Conservation (phyloP, 2,329 filamentous ascomycete species). For the Cladorrhinum sp. region DNA sequence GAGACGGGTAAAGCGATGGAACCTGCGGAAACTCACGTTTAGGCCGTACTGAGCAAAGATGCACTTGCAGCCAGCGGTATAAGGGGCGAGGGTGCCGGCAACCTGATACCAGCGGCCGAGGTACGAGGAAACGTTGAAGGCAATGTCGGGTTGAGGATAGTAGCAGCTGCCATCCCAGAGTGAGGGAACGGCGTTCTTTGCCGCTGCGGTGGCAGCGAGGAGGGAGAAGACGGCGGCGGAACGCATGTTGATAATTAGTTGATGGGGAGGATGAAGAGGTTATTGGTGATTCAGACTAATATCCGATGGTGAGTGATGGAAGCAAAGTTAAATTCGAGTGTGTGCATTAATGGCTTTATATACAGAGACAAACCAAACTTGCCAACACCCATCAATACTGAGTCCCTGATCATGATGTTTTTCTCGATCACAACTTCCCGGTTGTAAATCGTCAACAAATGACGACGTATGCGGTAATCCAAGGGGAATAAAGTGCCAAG, state of each 20-base stretch:
- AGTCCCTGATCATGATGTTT: background rate
- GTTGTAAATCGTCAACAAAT: background rate
- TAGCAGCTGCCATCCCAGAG: conserved; percentile 34
- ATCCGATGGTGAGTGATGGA: background rate
- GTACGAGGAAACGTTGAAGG: conserved; percentile 32
- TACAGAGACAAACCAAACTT: background rate
- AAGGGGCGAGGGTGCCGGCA: conserved; percentile 33
- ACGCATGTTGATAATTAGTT: conserved; percentile 9
- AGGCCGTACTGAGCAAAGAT: conserved; percentile 33
- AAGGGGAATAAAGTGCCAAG: background rate
- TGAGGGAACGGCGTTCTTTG: conserved; percentile 29
- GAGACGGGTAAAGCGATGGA: background rate
- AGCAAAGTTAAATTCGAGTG: background rate
- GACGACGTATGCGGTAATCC: background rate
- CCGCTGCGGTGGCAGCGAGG: conserved; percentile 7
- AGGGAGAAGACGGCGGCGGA: conserved; percentile 9
- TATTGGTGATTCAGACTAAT: background rate
- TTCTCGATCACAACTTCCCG: background rate
- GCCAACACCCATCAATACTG: background rate
- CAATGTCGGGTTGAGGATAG: conserved; percentile 31
- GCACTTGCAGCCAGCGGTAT: conserved; percentile 34
- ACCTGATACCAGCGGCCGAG: conserved; percentile 36
- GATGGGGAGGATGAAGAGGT: background rate
- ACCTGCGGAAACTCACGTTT: conserved; percentile 27
- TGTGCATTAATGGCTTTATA: background rate